Evolutionary conservation across 2,329 filamentous ascomycete species (phyloP), one percentile per base, ranked within the genome.

Genomic region (Chaetomium globosum): DNA sequence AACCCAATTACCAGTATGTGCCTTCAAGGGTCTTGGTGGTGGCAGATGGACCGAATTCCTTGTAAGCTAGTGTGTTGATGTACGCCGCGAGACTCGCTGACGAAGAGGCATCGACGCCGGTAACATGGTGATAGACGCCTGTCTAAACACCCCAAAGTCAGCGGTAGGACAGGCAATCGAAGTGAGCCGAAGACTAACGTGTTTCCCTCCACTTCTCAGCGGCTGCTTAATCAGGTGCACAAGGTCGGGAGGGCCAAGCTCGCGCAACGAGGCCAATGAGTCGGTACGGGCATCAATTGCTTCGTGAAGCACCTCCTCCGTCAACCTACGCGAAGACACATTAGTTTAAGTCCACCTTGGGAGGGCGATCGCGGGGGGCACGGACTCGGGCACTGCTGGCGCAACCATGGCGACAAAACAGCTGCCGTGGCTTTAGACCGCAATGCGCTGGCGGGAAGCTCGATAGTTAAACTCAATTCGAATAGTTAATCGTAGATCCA

Each of bases 121-220:
- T 97, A 72, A 97, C 93, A 87, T 99, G 95, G 78, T 99, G 95
- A 77, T 99, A 99, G 63, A 97, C 89, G 66, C 95, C 95, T 67
- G 88, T 89, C 91, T 97, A 71, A 31, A 60, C 46, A 30, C 23
- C 3, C 7, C 12, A 9, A 6, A 30, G 53, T 64, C 19, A 59
- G 30, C 16, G 19, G 43, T 4, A 26, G 21, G 4, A 3, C 12
- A 28, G 33, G 64, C 59, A 61, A 67, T 26, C 51, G 9, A 30
- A 51, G 30, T 4, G 59, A 65, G 63, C n/a, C 3, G 10, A 33
- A 13, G 8, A 64, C 65, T 53, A 75, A 85, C 83, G 75, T 84
- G 85, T 74, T 85, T 87, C 58, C 78, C 81, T 39, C 82, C 78
- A 72, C 84, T 87, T 71, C 85, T 80, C 56, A 84, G 78, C 59